These are phyloP conservation scores for Penicillium fimorum DNA, from an alignment of 495 filamentous ascomycete species.

Conservation along the genomic window DNA sequence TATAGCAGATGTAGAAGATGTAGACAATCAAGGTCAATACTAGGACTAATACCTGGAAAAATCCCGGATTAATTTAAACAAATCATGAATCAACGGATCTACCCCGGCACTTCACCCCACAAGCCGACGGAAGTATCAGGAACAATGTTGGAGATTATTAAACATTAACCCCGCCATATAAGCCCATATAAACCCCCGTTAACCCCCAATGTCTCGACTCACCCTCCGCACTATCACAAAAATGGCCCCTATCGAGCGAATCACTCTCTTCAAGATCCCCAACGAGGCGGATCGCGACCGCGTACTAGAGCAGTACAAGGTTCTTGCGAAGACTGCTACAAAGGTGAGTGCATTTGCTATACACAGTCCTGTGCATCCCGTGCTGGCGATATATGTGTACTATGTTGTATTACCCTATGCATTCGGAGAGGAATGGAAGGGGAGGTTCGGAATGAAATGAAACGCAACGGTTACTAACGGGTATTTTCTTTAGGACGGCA, in stretches of 20 bases:
- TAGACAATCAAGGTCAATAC: neutral
- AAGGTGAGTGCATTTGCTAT: conserved; percentile 37
- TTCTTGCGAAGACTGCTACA: conserved; percentile 48
- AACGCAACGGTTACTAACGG: conserved; percentile 10
- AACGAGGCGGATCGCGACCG: conserved; percentile 43
- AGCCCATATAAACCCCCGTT: neutral
- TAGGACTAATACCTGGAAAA: neutral
- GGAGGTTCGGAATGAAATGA: neutral
- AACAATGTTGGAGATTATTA: neutral
- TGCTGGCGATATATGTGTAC: neutral
- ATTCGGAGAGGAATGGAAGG: neutral
- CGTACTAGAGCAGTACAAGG: conserved; percentile 50
- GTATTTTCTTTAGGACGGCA: conserved; percentile 51
- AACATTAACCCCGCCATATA: neutral
- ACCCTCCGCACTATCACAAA: conserved; percentile 9
- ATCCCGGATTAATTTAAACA: neutral
- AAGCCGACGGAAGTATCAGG: conserved; percentile 6
- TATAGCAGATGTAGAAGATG: neutral
- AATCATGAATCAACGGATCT: neutral
- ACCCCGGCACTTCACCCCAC: neutral
- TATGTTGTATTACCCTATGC: neutral
- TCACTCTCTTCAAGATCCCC: conserved; percentile 61
- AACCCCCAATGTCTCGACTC: neutral
- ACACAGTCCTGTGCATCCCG: neutral
- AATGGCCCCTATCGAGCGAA: conserved; percentile 52